Evolutionary conservation across 2,329 filamentous ascomycete species (phyloP), one percentile per base, ranked within the genome.

Genomic region (Mycocentrospora acerina): DNA sequence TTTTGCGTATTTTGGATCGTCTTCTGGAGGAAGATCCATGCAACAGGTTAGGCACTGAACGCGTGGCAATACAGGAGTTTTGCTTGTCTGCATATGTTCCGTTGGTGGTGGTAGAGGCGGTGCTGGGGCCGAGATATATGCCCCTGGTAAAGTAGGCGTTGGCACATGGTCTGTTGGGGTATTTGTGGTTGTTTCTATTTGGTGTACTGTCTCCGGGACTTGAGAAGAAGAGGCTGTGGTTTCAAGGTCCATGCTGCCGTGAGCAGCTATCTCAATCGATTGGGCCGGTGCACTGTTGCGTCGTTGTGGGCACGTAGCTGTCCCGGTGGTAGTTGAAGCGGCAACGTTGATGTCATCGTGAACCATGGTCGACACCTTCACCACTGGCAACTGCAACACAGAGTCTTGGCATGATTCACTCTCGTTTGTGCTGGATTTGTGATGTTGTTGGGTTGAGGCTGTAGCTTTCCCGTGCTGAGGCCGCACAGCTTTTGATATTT

Each of bases 21-120:
- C 41, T 12, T 43, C 6, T 12, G 32, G 39, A 0, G 50, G 45
- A 8, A 59, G 31, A 1, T 37, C n/a, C 7, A 13, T 32, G 33
- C 44, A 51, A 37, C 59, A 62, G n/a, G 52, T 55, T 3, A 62
- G 29, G 29, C 60, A 64, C 17, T 44, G 37, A 7, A 48, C 28
- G 12, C 36, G 32, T 4, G 18, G 18, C 12, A 42, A 40, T 17
- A 22, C 33, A 9, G 24, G 24, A 16, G 28, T 17, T 11, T 24
- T 11, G 4, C 5, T n/a, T n/a, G n/a, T n/a, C n/a, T n/a, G n/a
- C n/a, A n/a, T n/a, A n/a, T n/a, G n/a, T 4, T 25, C 16, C 25
- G 35, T 18, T 17, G 26, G 7, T 19, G 35, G 18, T 19, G 27
- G 28, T 13, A 27, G 24, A 17, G 37, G 28, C 3, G 24, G 26